Conservation (phyloP, 108 stramenopile species). For the Skeletonema menzelii region DNA sequence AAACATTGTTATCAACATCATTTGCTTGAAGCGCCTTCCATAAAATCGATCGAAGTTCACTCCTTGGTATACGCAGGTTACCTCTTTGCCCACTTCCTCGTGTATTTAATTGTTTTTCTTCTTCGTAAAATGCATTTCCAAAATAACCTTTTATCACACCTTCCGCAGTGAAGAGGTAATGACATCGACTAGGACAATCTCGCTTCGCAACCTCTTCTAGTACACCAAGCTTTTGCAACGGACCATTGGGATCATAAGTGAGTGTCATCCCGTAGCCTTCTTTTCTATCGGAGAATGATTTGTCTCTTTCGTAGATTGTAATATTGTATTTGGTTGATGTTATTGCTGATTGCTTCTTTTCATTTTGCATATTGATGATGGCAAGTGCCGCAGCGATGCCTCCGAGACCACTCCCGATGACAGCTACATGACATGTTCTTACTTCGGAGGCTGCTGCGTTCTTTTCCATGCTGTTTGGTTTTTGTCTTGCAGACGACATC, state of each 20-base stretch:
- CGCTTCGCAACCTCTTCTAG: conserved; percentile 65
- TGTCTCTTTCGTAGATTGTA: conserved; percentile 70
- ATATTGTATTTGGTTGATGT: conserved; percentile 16
- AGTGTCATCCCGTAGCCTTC: conserved; percentile 89
- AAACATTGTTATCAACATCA: conserved; percentile 2
- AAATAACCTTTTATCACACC: conserved; percentile 72
- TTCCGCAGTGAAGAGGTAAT: conserved; percentile 64
- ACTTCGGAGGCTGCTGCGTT: neutral
- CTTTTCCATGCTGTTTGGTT: no score
- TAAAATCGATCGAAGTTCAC: conserved; percentile 59
- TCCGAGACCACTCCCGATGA: conserved; percentile 1
- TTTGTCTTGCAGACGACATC: no score
- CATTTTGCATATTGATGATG: neutral
- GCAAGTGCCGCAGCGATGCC: neutral
- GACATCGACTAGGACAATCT: conserved; percentile 83
- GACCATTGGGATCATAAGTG: conserved; percentile 80
- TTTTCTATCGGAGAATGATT: conserved; percentile 39
- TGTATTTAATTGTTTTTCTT: neutral
- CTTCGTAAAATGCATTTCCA: conserved; percentile 76
- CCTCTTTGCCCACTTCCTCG: conserved; percentile 79
- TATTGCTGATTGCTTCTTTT: neutral
- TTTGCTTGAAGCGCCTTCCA: conserved; percentile 40
- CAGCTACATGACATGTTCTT: neutral
- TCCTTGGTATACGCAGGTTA: conserved; percentile 79
- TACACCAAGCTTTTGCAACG: conserved; percentile 63